Evolutionary conservation across 371 early-diverging fungal genomes (phyloP), one percentile per base, ranked within the genome.

Genomic region (Gilbertella persicaria): DNA sequence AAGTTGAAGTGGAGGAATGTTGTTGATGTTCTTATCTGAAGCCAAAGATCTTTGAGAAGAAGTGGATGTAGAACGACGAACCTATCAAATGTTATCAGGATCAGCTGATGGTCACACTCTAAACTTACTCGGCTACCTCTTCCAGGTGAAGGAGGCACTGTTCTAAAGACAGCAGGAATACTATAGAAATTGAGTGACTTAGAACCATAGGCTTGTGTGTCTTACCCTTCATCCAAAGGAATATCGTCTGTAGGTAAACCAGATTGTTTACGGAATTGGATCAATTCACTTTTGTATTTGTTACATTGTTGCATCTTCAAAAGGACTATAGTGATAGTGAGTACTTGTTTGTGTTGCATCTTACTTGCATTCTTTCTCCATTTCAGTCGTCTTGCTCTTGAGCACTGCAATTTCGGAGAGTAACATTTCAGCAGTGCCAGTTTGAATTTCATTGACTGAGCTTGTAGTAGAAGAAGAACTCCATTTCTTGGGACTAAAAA

Each of bases 291-390:
- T 46, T 87, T 82, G 63, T 85, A 83, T 38, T 81, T 73, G 64
- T 84, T 85, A 56, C 85, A 83, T 56, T 86, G 90, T 45, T 77
- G 82, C 52, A 80, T 82, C 61, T 84, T 89, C 53, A 75, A 70
- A 37, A 84, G 54, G 42, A 82, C 84, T 83, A 45, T 3, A 19
- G 20, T 2, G 10, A 33, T 6, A 33, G 2, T 12, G 6, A 33
- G 19, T 13, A 24, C 4, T 12, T 5, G 17, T 42, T 20, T 8
- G n/a, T 23, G 3, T 19, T 53, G 25, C 10, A 8, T 33, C 2
- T 12, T 10, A 16, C 71, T 57, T 78, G 82, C 87, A 82, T 75
- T 91, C 92, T 57, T 84, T 84, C 61, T 89, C 89, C 55, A 88
- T 79, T 39, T 89, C 89, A 12, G 75, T 67, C 19, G 87, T 62